Evolutionary conservation across 176 grass and related monocot species (phyloP).

Genomic region (bread wheat (Triticum aestivum)): DNA sequence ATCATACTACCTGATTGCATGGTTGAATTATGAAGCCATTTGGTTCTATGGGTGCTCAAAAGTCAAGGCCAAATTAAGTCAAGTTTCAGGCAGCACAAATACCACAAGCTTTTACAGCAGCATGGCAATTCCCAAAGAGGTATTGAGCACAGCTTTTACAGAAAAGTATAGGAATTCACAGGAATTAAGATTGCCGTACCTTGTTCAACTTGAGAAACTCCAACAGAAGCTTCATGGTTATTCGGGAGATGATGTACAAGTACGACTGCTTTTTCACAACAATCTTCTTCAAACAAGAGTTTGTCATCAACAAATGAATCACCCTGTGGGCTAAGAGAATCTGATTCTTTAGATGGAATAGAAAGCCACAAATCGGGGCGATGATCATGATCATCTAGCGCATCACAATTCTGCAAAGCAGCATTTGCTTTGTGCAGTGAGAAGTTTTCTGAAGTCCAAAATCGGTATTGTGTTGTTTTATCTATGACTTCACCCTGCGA

Average conservation of each 20-base stretch:
- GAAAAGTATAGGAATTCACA: neutral
- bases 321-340: conserved; percentile 14
- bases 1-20: neutral
- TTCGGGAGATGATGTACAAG: conserved; percentile 1
- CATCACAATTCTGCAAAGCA: conserved; percentile 47
- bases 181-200: conserved; percentile 17
- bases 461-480: conserved; percentile 58
- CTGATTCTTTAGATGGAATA: conserved; percentile 44
- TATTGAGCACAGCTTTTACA: conserved; percentile 3
- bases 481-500: conserved; percentile 67
- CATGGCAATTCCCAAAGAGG: neutral
- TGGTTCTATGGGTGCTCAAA: conserved; percentile 4
- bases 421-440: conserved; percentile 42
- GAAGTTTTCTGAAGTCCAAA: conserved; percentile 85
- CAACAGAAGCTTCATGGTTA: conserved; percentile 34
- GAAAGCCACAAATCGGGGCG: conserved; percentile 30
- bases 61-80: neutral
- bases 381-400: conserved; percentile 33
- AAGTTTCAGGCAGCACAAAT: conserved; percentile 6
- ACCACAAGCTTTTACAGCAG: neutral
- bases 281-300: conserved; percentile 42
- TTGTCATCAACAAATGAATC: conserved; percentile 33
- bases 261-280: conserved; percentile 28
- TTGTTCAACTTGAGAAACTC: conserved; percentile 26
- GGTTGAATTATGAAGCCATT: neutral